A percentile compares a stretch with the other conserved stretches of the same genome.
These are phyloP conservation scores for Podaxis sp. DNA, from an alignment of 768 basidiomycete genomes.

Conservation along the genomic window DNA sequence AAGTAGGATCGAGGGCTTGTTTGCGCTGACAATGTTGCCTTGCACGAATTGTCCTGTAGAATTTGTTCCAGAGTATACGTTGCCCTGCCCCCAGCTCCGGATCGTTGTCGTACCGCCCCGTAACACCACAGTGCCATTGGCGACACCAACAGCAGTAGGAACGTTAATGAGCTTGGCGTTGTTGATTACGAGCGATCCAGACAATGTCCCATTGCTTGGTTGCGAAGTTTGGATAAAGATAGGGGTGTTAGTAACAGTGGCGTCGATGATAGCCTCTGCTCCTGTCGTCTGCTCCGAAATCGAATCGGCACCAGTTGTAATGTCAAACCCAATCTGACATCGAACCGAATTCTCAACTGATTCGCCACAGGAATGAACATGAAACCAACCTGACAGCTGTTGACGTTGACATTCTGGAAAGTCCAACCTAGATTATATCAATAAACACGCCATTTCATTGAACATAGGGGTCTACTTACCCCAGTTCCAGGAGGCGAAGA, in stretches of 20 bases:
- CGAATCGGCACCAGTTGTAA: conserved; percentile 47
- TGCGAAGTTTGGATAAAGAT: conserved; percentile 56
- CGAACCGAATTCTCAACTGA: no score
- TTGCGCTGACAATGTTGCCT: conserved; percentile 42
- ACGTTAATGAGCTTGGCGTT: conserved; percentile 63
- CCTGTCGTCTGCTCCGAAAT: conserved; percentile 50
- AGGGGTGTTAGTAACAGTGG: conserved; percentile 55
- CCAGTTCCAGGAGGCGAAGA: conserved; percentile 49
- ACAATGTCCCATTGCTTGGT: conserved; percentile 42
- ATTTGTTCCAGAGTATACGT: conserved; percentile 58
- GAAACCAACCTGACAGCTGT: conserved; percentile 20
- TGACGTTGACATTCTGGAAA: conserved; percentile 27
- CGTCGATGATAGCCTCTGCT: conserved; percentile 63
- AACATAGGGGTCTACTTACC: conserved; percentile 26
- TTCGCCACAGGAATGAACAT: no score
- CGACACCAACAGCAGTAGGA: conserved; percentile 57
- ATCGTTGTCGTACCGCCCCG: conserved; percentile 63
- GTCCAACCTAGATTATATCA: conserved; percentile 24
- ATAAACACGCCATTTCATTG: neutral
- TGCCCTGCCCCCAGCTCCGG: conserved; percentile 74
- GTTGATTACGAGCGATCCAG: conserved; percentile 64
- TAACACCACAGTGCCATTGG: conserved; percentile 50
- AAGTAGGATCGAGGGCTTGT: conserved; percentile 58
- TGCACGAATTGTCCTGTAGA: conserved; percentile 45
- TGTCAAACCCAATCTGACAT: conserved; percentile 47